A percentile compares a stretch with the other conserved stretches of the same genome.
Conservation (phyloP, 2,329 filamentous ascomycete genomes). For the Penicillium nordicum region DNA sequence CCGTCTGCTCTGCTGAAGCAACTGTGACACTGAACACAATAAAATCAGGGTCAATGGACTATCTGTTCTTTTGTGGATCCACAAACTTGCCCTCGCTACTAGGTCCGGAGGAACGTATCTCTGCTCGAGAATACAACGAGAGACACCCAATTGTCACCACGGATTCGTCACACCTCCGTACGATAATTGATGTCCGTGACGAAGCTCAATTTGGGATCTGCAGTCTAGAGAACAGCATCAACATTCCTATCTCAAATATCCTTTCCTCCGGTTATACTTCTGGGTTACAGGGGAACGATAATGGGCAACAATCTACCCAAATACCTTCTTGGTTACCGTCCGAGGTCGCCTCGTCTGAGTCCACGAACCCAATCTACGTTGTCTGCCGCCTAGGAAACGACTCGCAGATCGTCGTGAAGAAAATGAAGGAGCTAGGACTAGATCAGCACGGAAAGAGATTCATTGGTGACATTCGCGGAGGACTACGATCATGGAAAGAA, state of each 20-base stretch:
- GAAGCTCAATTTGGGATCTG: slow-evolving; percentile 81
- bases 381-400: slow-evolving; percentile 51
- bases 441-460: slow-evolving; percentile 33
- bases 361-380: slow-evolving; percentile 40
- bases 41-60: slow-evolving; percentile 67
- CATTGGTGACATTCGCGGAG: slow-evolving; percentile 43
- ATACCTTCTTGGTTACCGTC: slow-evolving; percentile 30
- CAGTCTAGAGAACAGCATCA: slow-evolving; percentile 70
- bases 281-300: background rate
- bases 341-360: slow-evolving; percentile 20
- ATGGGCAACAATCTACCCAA: background rate
- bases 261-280: slow-evolving; percentile 24
- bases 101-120: slow-evolving; percentile 62
- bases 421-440: slow-evolving; percentile 39
- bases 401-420: slow-evolving; percentile 45
- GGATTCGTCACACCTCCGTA: slow-evolving; percentile 36
- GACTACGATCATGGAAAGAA: slow-evolving; percentile 42
- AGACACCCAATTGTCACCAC: slow-evolving; percentile 3
- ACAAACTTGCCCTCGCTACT: slow-evolving; percentile 56
- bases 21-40: slow-evolving; percentile 63
- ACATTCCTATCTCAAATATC: slow-evolving; percentile 46
- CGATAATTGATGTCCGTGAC: slow-evolving; percentile 80
- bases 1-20: slow-evolving; percentile 66
- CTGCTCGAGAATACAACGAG: slow-evolving; percentile 57
- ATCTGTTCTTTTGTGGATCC: slow-evolving; percentile 79